Conservation (phyloP, 768 basidiomycete genomes). For the Suillus alpinus region DNA sequence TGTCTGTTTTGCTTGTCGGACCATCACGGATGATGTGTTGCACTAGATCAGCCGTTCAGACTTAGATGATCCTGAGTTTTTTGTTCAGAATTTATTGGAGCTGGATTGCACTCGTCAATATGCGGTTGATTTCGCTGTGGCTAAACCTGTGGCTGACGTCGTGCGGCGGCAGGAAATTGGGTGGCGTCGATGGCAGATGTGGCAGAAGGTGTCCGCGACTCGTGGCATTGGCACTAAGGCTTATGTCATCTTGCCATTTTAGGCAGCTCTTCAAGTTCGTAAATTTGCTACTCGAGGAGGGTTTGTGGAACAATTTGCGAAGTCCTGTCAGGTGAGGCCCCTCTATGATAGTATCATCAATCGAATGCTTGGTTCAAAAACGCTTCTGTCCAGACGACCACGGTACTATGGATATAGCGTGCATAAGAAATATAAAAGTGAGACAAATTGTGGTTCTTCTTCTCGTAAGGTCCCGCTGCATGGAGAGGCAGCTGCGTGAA, state of each 20-base stretch:
- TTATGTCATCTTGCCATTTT: conserved; percentile 1
- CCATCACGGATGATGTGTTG: conserved; percentile 22
- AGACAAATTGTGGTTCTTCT: background rate
- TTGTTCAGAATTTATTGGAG: conserved; percentile 13
- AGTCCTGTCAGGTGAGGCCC: background rate
- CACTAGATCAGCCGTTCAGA: background rate
- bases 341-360: background rate
- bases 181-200: conserved; percentile 11
- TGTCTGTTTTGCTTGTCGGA: conserved; percentile 33
- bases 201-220: conserved; percentile 7
- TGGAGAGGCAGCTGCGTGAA: conserved; percentile 11
- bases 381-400: background rate
- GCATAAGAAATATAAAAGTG: conserved; percentile 4
- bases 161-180: conserved; percentile 10
- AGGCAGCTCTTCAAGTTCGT: conserved; percentile 1
- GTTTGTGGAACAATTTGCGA: background rate
- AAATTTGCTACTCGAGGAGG: background rate
- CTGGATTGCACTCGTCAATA: conserved; percentile 13
- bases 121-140: conserved; percentile 20
- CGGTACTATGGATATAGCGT: background rate
- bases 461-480: conserved; percentile 4
- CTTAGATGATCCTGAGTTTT: conserved; percentile 4
- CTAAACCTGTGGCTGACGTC: conserved; percentile 18
- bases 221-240: background rate
- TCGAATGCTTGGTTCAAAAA: too few species aligned